phyloP scores from a whole-genome alignment of 768 basidiomycete species.

The Epithele typhae region DNA sequence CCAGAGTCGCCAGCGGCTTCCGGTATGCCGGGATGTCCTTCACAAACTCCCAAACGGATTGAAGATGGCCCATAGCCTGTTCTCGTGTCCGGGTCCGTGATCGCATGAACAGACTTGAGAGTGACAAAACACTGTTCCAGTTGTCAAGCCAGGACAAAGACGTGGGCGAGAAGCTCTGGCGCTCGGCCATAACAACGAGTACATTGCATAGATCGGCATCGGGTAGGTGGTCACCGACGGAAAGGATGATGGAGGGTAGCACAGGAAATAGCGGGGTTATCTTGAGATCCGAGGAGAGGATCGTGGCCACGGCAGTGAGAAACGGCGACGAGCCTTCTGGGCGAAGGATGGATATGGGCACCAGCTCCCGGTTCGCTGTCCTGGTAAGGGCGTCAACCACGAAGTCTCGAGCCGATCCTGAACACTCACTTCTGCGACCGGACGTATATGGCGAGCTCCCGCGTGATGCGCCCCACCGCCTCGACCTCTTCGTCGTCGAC shows the following conservation, averaged over 20 bases:
- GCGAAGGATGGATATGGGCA: constrained; percentile 49
- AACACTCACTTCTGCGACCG: constrained; percentile 50
- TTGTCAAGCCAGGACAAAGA: constrained; percentile 67
- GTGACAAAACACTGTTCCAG: constrained; percentile 57
- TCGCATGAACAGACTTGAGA: constrained; percentile 27
- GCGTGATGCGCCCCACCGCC: constrained; percentile 59
- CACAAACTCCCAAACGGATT: constrained; percentile 57
- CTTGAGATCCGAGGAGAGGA: constrained; percentile 58
- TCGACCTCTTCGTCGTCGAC: constrained; percentile 69
- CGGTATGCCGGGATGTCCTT: constrained; percentile 69
- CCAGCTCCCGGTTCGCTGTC: constrained; percentile 39
- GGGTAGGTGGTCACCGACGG: constrained; percentile 63
- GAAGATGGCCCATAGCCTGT: constrained; percentile 53
- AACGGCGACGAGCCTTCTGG: constrained; percentile 55
- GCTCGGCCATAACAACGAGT: constrained; percentile 57
- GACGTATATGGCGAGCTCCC: constrained; percentile 55
- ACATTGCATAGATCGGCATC: constrained; percentile 64
- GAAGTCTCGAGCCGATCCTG: no score
- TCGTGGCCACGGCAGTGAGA: constrained; percentile 53
- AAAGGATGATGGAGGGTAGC: constrained; percentile 59
- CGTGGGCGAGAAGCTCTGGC: constrained; percentile 67
- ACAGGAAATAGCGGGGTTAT: constrained; percentile 53
- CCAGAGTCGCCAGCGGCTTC: constrained; percentile 44
- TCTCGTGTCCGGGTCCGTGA: constrained; percentile 48
- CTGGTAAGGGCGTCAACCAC: constrained; percentile 25